phyloP scores from a whole-genome alignment of 1,284 basidiomycete species.

The Tremellales sp. region DNA sequence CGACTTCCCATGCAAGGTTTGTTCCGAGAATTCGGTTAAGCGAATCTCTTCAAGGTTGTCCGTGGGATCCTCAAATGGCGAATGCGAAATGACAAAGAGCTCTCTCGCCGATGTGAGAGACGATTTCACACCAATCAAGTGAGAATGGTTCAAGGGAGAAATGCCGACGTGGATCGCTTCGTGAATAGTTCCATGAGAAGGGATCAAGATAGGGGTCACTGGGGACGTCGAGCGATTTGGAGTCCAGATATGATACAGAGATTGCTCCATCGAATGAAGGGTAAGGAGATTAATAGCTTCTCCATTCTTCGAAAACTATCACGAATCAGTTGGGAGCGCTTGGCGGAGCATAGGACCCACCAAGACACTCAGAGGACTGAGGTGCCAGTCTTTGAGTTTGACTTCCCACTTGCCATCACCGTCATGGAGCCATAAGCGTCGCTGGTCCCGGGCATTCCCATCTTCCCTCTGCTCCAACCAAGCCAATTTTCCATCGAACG shows the following conservation, averaged over 20 bases:
- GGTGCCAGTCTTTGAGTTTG: conserved; percentile 9
- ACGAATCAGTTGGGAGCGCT: conserved; percentile 1
- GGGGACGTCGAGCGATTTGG: conserved; percentile 2
- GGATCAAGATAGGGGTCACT: conserved; percentile 13
- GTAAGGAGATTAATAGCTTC: conserved; percentile 20
- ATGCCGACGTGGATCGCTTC: conserved; percentile 19
- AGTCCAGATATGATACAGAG: conserved; percentile 22
- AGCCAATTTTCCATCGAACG: conserved; percentile 8
- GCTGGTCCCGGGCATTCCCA: conserved; percentile 5
- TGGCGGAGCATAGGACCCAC: conserved; percentile 6
- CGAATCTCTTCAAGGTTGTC: conserved; percentile 24
- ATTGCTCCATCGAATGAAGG: conserved; percentile 7
- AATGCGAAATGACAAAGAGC: conserved; percentile 24
- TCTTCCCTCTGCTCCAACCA: conserved; percentile 17
- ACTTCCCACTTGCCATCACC: conserved; percentile 7
- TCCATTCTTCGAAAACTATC: conserved; percentile 20
- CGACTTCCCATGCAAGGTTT: background rate
- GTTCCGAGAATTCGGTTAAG: conserved; percentile 15
- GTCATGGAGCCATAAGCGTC: conserved; percentile 12
- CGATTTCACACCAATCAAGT: conserved; percentile 20
- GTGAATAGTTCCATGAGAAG: conserved; percentile 17
- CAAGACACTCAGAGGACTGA: conserved; percentile 11
- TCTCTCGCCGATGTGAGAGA: conserved; percentile 9
- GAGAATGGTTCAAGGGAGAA: conserved; percentile 23
- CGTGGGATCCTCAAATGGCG: conserved; percentile 21